phyloP scores from a whole-genome alignment of 805 yeast genomes.

The Lipomyces sp. region DNA sequence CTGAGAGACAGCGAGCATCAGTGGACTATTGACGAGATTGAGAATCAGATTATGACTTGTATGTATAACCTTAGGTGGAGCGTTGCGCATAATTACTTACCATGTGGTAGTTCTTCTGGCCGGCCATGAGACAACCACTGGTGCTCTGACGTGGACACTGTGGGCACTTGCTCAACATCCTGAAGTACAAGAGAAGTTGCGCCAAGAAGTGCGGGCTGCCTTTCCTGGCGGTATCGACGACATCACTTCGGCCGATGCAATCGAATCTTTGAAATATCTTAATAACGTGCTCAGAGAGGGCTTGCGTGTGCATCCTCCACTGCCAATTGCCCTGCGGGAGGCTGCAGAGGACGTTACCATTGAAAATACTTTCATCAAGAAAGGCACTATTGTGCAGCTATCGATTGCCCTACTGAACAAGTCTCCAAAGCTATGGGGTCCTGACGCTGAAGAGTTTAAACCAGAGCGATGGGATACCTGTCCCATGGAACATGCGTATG shows the following conservation, averaged over 20 bases:
- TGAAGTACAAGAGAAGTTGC: slow-evolving; percentile 26
- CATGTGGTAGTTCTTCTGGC: slow-evolving; percentile 23
- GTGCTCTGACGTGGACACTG: slow-evolving; percentile 26
- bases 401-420: slow-evolving; percentile 21
- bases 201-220: slow-evolving; percentile 24
- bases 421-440: slow-evolving; percentile 30
- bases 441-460: slow-evolving; percentile 28
- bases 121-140: slow-evolving; percentile 36
- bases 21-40: slow-evolving; percentile 32
- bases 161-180: slow-evolving; percentile 20
- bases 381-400: slow-evolving; percentile 27
- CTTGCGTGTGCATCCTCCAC: slow-evolving; percentile 26
- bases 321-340: slow-evolving; percentile 30
- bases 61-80: slow-evolving; percentile 1
- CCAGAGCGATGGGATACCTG: slow-evolving; percentile 33
- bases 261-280: slow-evolving; percentile 24
- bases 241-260: slow-evolving; percentile 15
- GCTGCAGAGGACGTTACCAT: slow-evolving; percentile 25
- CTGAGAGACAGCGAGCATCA: slow-evolving; percentile 19
- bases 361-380: slow-evolving; percentile 13
- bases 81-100: neutral
- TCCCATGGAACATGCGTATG: slow-evolving; percentile 20
- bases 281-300: slow-evolving; percentile 29
- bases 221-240: slow-evolving; percentile 29
- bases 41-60: slow-evolving; percentile 33